Base-by-base conservation (phyloP, 2,329 filamentous ascomycete genomes). In the Scedosporium minutisporum region DNA sequence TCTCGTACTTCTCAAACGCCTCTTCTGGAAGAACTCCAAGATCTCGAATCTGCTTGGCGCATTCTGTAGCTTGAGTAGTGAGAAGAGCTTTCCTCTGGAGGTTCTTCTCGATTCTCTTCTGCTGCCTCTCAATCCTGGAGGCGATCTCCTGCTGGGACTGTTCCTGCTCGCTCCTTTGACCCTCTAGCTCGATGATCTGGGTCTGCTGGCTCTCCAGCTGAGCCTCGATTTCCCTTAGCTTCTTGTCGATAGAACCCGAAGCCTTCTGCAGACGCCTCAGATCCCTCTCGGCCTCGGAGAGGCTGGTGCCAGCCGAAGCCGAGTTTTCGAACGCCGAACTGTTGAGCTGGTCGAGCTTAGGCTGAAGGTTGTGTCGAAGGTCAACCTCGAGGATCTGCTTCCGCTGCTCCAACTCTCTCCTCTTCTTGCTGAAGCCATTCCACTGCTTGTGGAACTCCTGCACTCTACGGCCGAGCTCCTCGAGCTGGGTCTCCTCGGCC, bases 11-110 rank as follows among this genome's bases (percentile, higher is more conserved):
- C 67, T 90, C 90, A 72, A 96, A 95, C 0, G 93, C 92, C 69
- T 97, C 93, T 65, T 97, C 93, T 0, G 95, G 93, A 16, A 99
- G 81, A 18, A 96, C 93, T 67, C 95, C 95, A 6, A 99, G 81
- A 67, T 96, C 92, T 57, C 93, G 88, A 69, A 99, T 97, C 66
- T 93, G 93, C 71, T 91, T 89, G 65, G 87, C 87, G 65, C 90
- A 91, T 69, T 96, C 92, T 2, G 87, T 85, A 21, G 90, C 87
- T 71, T 92, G 89, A 58, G 87, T 83, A 16, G 85, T 88, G 65
- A 96, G 80, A 3, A 91, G 82, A 12, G 91, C 90, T 72, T 93
- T 95, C 74, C 92, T 91, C 68, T 93, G 89, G 71, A 96, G 88
- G 67, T 88, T 92, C 80, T 93, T 96, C 72, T 97, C 93, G 80